A percentile compares a stretch with the other conserved stretches of the same genome.
Conservation (phyloP, 2,329 filamentous ascomycete species). For the Harringtonia lauricola region DNA sequence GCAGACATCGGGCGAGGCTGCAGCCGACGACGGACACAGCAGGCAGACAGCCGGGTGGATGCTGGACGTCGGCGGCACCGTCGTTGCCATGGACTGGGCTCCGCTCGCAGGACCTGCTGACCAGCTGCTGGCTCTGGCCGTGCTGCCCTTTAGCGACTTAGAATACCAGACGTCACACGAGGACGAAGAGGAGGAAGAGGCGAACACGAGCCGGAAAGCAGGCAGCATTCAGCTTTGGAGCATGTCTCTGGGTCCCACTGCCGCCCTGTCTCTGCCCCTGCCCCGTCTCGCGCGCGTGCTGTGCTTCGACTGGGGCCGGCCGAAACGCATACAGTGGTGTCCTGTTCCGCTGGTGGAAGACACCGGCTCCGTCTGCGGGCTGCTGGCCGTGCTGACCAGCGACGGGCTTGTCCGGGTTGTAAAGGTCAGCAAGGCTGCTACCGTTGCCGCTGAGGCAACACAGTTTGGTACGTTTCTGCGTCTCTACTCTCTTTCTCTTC, state of each 20-base stretch:
- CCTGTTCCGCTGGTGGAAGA: conserved; percentile 26
- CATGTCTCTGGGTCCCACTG: conserved; percentile 25
- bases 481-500: not conserved
- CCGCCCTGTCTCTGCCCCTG: conserved; percentile 10
- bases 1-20: conserved; percentile 8
- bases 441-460: not conserved
- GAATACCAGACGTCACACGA: conserved; percentile 14
- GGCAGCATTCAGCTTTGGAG: conserved; percentile 43
- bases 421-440: conserved; percentile 22
- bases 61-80: conserved; percentile 41
- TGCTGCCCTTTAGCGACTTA: conserved; percentile 40
- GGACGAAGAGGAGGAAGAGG: conserved; percentile 15
- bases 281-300: conserved; percentile 25
- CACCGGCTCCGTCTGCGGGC: conserved; percentile 12
- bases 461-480: conserved; percentile 27
- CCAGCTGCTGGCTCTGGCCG: conserved; percentile 40
- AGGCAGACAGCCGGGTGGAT: conserved; percentile 30
- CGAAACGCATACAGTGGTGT: conserved; percentile 41
- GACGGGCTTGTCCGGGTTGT: conserved; percentile 41
- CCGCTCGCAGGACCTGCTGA: conserved; percentile 23
- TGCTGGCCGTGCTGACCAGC: conserved; percentile 38
- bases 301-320: conserved; percentile 40
- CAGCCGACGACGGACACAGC: not conserved
- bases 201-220: conserved; percentile 26
- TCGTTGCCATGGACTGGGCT: conserved; percentile 42